Evolutionary conservation across 176 grass and related monocot species (phyloP), one percentile per base, ranked within the genome.

Genomic region (Eragrostis nindensis): DNA sequence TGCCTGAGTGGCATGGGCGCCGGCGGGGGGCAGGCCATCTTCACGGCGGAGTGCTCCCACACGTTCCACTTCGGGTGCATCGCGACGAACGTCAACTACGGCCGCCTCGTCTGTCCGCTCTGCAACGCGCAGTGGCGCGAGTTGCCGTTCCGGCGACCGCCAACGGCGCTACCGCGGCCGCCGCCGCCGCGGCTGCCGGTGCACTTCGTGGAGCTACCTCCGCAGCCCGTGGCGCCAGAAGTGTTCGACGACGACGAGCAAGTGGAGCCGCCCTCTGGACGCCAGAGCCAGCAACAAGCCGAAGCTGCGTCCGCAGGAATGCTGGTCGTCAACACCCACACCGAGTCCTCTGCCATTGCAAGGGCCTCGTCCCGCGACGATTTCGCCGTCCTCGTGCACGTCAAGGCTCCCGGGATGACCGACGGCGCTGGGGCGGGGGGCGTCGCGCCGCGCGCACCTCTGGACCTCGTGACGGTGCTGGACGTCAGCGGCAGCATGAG

Each of bases 61-160:
- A 88, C 73, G 0, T 94, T 94, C 82, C 91, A 94, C 76, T 94
- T 94, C 91, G 69, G 71, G 49, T 90, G 91, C 88, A 94, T 94
- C 77, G 66, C 85, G 11, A 11, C 88, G 3, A 90, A 73, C 71
- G 88, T 90, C 29, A 73, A 77, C 32, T 82, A 86, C 62, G 85
- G 91, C 64, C 46, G 90, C 85, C 85, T 49, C 26, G 82, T 90
- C 45, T 94, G 91, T 79, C 91, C 91, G n/a, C 91, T 94, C 74
- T 94, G 91, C 88, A 94, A 86, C 73, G 60, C 82, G 18, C 85
- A 71, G 5, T 94, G 88, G 88, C 65, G 65, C 8, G 68, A 90
- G 78, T 56, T 90, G 26, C 91, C 91, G 24, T 86, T 90, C 74
- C 17, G 43, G 32, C 42, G 18, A 0, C 67, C 68, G 26, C 27